Evolutionary conservation across 306 rosid genomes (phyloP).

Genomic region (Sophora flavescens): DNA sequence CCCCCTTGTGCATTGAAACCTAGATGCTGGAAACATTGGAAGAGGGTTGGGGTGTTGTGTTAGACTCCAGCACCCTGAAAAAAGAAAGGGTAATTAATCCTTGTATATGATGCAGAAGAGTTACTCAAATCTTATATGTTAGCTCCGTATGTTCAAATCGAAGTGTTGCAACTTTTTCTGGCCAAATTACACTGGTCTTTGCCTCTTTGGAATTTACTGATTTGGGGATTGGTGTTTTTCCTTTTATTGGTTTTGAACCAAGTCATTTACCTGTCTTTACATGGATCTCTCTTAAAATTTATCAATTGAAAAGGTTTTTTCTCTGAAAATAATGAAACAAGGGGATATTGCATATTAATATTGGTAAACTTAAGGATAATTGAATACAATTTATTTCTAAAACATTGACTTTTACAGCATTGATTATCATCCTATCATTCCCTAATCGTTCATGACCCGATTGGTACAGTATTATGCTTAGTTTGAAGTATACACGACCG

Average conservation of each 20-base stretch:
- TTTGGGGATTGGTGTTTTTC: neutral
- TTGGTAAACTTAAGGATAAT: neutral
- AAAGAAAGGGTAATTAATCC: slow-evolving; percentile 18
- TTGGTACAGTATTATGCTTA: slow-evolving; percentile 10
- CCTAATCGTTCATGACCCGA: neutral
- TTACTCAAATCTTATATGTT: slow-evolving; percentile 7
- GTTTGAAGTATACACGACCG: neutral
- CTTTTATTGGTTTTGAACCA: neutral
- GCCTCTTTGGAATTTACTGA: too few relatives aligned
- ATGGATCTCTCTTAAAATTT: slow-evolving; percentile 15
- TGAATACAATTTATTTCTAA: neutral
- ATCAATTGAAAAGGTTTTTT: neutral
- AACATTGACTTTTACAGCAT: neutral
- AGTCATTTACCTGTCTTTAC: neutral
- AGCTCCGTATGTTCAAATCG: neutral
- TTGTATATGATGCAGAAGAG: slow-evolving; percentile 38
- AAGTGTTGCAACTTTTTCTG: too few relatives aligned
- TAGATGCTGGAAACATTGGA: too few relatives aligned
- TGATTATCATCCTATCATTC: neutral
- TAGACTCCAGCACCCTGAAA: neutral
- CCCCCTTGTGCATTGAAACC: too few relatives aligned
- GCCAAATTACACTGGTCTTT: too few relatives aligned
- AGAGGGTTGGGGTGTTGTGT: neutral
- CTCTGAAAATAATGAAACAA: neutral
- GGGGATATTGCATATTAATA: neutral